Conservation (phyloP, 805 yeast genomes). For the Clavispora asparagi region DNA sequence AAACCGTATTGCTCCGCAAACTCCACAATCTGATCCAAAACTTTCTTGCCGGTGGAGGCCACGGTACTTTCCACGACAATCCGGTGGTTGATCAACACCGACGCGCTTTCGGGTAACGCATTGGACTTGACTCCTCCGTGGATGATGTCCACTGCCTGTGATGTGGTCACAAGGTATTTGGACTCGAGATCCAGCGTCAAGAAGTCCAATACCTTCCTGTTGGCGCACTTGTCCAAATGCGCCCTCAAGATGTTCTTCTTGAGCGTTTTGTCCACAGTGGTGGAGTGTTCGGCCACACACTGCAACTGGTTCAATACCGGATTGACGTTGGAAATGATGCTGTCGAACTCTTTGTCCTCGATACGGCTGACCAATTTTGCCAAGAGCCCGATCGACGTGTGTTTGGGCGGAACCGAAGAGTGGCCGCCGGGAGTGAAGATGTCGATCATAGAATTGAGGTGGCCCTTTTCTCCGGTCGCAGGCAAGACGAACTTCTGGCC, state of each 20-base stretch:
- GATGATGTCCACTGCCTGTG: conserved; percentile 46
- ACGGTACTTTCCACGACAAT: conserved; percentile 36
- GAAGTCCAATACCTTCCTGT: conserved; percentile 29
- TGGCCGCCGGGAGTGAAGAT: conserved; percentile 48
- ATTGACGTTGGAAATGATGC: conserved; percentile 36
- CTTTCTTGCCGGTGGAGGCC: conserved; percentile 24
- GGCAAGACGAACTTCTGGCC: conserved; percentile 25
- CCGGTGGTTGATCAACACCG: conserved; percentile 40
- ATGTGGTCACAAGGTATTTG: conserved; percentile 39
- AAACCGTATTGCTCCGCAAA: conserved; percentile 34
- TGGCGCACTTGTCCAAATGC: conserved; percentile 31
- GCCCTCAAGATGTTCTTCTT: conserved; percentile 36
- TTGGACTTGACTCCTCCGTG: conserved; percentile 47
- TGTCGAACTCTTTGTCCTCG: conserved; percentile 33
- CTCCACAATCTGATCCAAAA: conserved; percentile 22
- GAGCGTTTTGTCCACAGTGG: conserved; percentile 25
- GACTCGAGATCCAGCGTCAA: conserved; percentile 21
- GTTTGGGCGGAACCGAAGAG: conserved; percentile 45
- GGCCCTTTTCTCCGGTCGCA: conserved; percentile 47
- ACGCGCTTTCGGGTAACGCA: conserved; percentile 46
- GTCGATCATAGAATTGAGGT: conserved; percentile 35
- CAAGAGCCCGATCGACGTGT: conserved; percentile 45
- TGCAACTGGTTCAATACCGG: conserved; percentile 41
- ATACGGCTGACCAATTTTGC: conserved; percentile 35
- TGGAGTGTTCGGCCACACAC: conserved; percentile 43